phyloP scores from a whole-genome alignment of 2,329 filamentous ascomycete genomes.

The Colletotrichum acutatum region DNA sequence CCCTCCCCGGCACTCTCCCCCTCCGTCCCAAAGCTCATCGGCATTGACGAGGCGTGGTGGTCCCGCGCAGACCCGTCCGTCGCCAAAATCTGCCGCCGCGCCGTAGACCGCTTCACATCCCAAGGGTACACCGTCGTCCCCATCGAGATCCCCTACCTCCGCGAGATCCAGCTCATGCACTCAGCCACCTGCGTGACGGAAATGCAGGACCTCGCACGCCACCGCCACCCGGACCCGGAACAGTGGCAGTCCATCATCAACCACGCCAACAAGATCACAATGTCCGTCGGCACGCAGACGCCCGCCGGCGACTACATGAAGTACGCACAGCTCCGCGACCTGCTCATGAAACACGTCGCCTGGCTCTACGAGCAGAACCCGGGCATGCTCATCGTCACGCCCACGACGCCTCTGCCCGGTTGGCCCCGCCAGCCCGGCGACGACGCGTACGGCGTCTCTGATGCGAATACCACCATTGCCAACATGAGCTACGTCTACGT shows the following conservation, averaged over 20 bases:
- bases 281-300: constrained; percentile 73
- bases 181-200: constrained; percentile 82
- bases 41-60: constrained; percentile 70
- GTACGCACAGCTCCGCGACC: constrained; percentile 76
- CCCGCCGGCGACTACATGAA: constrained; percentile 77
- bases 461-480: constrained; percentile 77
- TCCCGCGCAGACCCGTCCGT: constrained; percentile 69
- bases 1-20: constrained; percentile 60
- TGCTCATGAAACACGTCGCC: constrained; percentile 84
- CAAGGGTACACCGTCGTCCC: constrained; percentile 63
- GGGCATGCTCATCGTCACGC: constrained; percentile 81
- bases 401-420: constrained; percentile 79
- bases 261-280: constrained; percentile 75
- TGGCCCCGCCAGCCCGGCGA: constrained; percentile 73
- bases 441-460: constrained; percentile 76
- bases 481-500: constrained; percentile 90
- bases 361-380: constrained; percentile 77
- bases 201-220: constrained; percentile 58
- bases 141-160: constrained; percentile 73
- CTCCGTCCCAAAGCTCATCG: constrained; percentile 70
- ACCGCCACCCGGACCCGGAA: constrained; percentile 54
- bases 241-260: constrained; percentile 68
- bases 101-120: constrained; percentile 68
- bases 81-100: constrained; percentile 67
- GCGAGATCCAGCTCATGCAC: constrained; percentile 81